phyloP scores from a whole-genome alignment of 805 yeast genomes.

The Cyberlindnera petersonii region DNA sequence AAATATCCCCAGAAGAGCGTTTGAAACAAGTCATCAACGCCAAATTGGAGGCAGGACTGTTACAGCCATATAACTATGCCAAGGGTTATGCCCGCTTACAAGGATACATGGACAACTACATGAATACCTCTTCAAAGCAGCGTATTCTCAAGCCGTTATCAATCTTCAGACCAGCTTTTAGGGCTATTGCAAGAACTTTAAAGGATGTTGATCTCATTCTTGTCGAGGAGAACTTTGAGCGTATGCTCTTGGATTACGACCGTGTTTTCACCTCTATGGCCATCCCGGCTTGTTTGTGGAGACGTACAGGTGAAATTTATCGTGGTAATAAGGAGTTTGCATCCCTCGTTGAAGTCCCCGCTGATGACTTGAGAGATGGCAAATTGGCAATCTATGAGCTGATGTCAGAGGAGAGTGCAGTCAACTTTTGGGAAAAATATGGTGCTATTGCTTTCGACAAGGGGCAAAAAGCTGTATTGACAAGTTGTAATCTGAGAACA shows the following conservation, averaged over 20 bases:
- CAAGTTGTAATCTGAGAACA: constrained; percentile 83
- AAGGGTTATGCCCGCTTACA: constrained; percentile 89
- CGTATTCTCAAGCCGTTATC: constrained; percentile 82
- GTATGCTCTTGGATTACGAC: constrained; percentile 90
- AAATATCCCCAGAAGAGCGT: constrained; percentile 89
- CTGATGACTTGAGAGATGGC: constrained; percentile 90
- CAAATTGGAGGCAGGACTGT: constrained; percentile 85
- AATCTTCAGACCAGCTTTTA: constrained; percentile 84
- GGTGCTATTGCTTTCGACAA: constrained; percentile 95
- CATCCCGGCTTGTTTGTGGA: constrained; percentile 95
- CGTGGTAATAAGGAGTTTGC: constrained; percentile 97
- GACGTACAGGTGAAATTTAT: constrained; percentile 94
- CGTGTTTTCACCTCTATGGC: constrained; percentile 97
- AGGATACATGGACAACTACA: constrained; percentile 86
- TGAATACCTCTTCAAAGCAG: constrained; percentile 79
- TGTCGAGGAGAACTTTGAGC: constrained; percentile 91
- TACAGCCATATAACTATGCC: constrained; percentile 91
- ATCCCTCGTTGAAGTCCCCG: constrained; percentile 79
- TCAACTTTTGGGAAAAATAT: constrained; percentile 95
- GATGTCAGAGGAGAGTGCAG: constrained; percentile 94
- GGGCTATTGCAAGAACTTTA: constrained; percentile 86
- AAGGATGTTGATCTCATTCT: constrained; percentile 87
- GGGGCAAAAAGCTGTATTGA: constrained; percentile 90
- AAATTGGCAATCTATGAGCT: constrained; percentile 87
- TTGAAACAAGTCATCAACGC: constrained; percentile 92